Evolutionary conservation across 2,329 filamentous ascomycete genomes (phyloP), one percentile per base, ranked within the genome.

Genomic region (Plenodomus tracheiphilus): DNA sequence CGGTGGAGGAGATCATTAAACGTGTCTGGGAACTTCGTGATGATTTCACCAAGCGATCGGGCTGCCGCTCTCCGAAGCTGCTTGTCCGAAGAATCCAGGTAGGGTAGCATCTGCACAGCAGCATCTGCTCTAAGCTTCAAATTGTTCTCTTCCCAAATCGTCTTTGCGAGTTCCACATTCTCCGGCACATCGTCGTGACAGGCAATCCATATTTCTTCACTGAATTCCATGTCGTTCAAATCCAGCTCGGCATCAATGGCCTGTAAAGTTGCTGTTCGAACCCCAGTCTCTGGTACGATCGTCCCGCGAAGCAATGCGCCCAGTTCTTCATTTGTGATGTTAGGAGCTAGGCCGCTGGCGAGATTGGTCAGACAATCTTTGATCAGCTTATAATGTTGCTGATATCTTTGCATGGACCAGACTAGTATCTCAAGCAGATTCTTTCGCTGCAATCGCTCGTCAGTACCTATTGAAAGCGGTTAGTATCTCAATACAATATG

Each of bases 101-200:
- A 97, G 0, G 86, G 85, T 41, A 96, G 75, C 65, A 92, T 86
- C 59, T 81, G 82, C 48, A 79, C 70, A 7, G 89, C 84, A 8
- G 89, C 82, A 6, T 87, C 79, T 17, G 83, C 76, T 1, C 83
- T 81, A 11, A 93, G 75, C 51, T 87, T 76, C 52, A 97, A 87
- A 7, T 84, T 87, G 67, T 93, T 96, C 65, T 97, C 94, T 65
- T 96, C 91, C 94, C 94, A 99, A 30, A 99, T 96, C 11, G 93
- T 89, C 43, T 81, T 82, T 6, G 89, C 93, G 44, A 96, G 79
- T 39, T 91, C 89, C 8, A 81, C 82, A 62, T 97, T 97, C 69
- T 97, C 92, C 37, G 88, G 84, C 17, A 91, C 84, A 61, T 96
- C 90, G 58, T 99, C 94, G 64, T 99, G 92, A 64, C 86, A 93